phyloP scores from a whole-genome alignment of 179 eudicot species.

The Corrigiola litoralis region DNA sequence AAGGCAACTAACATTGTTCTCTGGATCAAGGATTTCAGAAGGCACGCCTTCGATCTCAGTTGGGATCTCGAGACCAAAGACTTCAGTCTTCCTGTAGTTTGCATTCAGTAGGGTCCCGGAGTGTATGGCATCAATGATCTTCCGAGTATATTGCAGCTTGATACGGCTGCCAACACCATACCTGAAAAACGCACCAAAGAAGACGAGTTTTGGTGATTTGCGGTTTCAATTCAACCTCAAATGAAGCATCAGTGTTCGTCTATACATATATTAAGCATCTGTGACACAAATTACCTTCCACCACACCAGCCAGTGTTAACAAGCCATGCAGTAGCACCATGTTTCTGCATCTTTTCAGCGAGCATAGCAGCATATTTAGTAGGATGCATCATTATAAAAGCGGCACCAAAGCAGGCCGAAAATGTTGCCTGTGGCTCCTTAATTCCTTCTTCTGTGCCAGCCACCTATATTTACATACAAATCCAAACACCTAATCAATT shows the following conservation, averaged over 20 bases:
- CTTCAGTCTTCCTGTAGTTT: constrained; percentile 50
- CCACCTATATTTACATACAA: constrained; percentile 42
- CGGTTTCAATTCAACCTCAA: not conserved
- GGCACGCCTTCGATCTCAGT: constrained; percentile 76
- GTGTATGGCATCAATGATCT: constrained; percentile 89
- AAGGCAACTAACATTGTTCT: constrained; percentile 58
- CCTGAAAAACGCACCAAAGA: constrained; percentile 28
- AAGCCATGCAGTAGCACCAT: constrained; percentile 92
- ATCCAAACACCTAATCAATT: not conserved
- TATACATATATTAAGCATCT: not conserved
- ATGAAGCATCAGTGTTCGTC: not conserved
- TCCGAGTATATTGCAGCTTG: constrained; percentile 76
- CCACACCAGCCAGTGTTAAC: constrained; percentile 98
- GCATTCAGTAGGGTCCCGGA: constrained; percentile 66
- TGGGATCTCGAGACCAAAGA: constrained; percentile 81
- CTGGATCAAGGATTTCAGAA: constrained; percentile 82
- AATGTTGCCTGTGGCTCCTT: constrained; percentile 91
- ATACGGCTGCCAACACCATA: constrained; percentile 77
- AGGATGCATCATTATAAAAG: constrained; percentile 95
- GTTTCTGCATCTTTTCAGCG: constrained; percentile 85
- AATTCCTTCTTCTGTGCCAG: constrained; percentile 87
- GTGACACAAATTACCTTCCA: constrained; percentile 53
- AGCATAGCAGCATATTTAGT: constrained; percentile 89
- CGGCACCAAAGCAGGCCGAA: constrained; percentile 98
- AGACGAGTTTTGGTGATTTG: not conserved